Evolutionary conservation across 2,329 filamentous ascomycete genomes (phyloP).

Genomic region (Alternaria novae-zelandiae): DNA sequence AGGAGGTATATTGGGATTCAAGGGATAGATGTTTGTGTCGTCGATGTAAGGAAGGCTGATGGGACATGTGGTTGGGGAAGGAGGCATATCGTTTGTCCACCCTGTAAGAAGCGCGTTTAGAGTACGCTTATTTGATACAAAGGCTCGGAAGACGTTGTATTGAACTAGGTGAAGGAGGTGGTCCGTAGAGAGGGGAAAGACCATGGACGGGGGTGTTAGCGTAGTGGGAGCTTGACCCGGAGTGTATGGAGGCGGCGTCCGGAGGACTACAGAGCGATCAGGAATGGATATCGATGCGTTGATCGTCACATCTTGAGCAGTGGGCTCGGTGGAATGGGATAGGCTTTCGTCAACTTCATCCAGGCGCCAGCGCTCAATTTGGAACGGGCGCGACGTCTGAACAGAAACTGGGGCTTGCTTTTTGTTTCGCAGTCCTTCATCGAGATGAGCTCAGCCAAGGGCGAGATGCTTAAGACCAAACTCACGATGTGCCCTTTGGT

Average conservation of each 20-base stretch:
- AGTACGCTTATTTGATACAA: conserved; percentile 41
- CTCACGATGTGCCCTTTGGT: conserved; percentile 10
- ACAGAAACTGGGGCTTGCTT: background rate
- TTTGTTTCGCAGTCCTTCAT: background rate
- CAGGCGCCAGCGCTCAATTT: conserved; percentile 1
- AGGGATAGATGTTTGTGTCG: conserved; percentile 7
- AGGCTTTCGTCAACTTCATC: background rate
- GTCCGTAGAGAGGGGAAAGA: conserved; percentile 20
- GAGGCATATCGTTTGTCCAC: background rate
- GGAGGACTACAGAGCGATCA: background rate
- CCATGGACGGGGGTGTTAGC: background rate
- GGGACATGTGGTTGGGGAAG: conserved; percentile 7
- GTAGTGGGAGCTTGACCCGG: background rate
- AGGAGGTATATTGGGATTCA: conserved; percentile 12
- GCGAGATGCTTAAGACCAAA: background rate
- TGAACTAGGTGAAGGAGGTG: conserved; percentile 47
- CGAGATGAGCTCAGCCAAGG: background rate
- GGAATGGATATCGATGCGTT: background rate
- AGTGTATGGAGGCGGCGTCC: background rate
- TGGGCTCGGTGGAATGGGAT: background rate
- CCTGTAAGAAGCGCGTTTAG: conserved; percentile 20
- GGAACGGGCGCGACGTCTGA: background rate
- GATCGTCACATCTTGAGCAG: background rate
- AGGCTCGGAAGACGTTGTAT: conserved; percentile 49
- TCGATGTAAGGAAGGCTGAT: conserved; percentile 7